Conservation (phyloP, 1,284 basidiomycete genomes). For the Cutaneotrichosporon arboriforme region DNA sequence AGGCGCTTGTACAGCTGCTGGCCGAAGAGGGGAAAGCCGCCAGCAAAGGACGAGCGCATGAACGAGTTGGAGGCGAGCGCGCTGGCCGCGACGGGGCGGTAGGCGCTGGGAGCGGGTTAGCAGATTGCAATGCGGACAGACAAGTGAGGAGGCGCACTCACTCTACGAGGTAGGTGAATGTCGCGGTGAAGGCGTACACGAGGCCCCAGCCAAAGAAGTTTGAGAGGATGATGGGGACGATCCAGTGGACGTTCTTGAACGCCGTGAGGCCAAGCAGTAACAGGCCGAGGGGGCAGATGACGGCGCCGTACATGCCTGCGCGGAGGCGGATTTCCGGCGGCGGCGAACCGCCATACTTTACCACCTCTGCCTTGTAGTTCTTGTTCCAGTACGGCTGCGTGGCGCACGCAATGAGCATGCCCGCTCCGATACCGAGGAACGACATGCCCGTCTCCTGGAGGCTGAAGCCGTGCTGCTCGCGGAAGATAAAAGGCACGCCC, state of each 20-base stretch:
- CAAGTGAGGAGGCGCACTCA: background rate
- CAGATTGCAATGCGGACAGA: background rate
- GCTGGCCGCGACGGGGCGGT: constrained; percentile 68
- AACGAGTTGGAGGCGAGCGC: constrained; percentile 70
- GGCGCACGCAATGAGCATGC: constrained; percentile 56
- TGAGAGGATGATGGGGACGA: constrained; percentile 28
- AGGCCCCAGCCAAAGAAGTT: constrained; percentile 45
- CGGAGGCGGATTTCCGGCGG: constrained; percentile 66
- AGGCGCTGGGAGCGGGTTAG: constrained; percentile 53
- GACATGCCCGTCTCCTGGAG: constrained; percentile 59
- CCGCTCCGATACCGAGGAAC: constrained; percentile 68
- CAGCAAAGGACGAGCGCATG: constrained; percentile 61
- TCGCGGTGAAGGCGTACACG: constrained; percentile 60
- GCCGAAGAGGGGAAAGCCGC: constrained; percentile 60
- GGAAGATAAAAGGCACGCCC: constrained; percentile 63
- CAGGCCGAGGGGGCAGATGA: constrained; percentile 63
- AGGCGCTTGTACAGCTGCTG: constrained; percentile 49
- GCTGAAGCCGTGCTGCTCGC: constrained; percentile 57
- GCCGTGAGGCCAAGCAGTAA: constrained; percentile 71
- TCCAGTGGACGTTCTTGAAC: constrained; percentile 64
- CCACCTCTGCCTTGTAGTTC: constrained; percentile 41
- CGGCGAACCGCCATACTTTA: constrained; percentile 50
- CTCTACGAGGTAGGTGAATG: constrained; percentile 56
- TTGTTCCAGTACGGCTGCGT: constrained; percentile 63
- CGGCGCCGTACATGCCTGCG: constrained; percentile 62